Percentiles rank a stretch among this genome's conserved stretches.
phyloP scores from a whole-genome alignment of 495 filamentous ascomycete genomes.

The Xylaria sp. region DNA sequence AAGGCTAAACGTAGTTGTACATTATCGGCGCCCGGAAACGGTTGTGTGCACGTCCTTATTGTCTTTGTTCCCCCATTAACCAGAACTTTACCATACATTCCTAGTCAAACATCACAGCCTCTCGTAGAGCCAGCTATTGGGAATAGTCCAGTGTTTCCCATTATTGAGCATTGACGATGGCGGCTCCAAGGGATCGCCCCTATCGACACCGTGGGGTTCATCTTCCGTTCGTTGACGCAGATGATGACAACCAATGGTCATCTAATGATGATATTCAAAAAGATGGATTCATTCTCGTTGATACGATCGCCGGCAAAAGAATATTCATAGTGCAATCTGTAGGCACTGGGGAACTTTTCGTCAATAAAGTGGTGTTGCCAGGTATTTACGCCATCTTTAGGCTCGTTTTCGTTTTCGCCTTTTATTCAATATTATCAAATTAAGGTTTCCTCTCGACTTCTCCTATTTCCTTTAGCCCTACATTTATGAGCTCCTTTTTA shows the following conservation, averaged over 20 bases:
- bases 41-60: not conserved
- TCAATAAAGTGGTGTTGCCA: not conserved
- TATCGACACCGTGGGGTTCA: constrained; percentile 11
- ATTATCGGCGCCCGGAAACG: not conserved
- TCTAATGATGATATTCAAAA: constrained; percentile 3
- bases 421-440: not conserved
- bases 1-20: not conserved
- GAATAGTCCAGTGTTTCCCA: not conserved
- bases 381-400: not conserved
- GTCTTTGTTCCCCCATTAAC: not conserved
- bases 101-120: not conserved
- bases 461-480: not conserved
- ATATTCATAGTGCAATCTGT: constrained; percentile 10
- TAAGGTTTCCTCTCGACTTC: not conserved
- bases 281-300: constrained; percentile 10
- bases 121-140: not conserved
- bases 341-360: not conserved
- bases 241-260: not conserved
- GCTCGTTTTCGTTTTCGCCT: not conserved
- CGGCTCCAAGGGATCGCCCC: not conserved
- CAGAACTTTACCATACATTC: not conserved
- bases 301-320: not conserved
- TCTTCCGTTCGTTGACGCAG: not conserved
- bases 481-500: not conserved
- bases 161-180: not conserved